These are phyloP conservation scores for Saposhnikovia divaricata DNA, from an alignment of 129 eudicot species.

Conservation along the genomic window DNA sequence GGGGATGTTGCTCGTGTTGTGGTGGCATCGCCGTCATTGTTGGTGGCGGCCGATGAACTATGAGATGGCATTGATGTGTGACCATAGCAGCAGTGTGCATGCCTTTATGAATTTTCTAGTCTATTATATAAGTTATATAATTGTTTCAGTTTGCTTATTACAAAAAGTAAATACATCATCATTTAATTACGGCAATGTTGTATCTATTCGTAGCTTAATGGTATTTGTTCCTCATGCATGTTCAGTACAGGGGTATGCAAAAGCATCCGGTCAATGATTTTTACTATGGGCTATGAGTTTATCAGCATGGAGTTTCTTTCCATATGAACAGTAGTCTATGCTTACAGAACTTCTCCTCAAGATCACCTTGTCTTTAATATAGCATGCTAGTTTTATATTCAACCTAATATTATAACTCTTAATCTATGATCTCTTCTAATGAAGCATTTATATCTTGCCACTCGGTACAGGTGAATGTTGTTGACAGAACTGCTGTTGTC, in stretches of 20 bases:
- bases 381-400: background rate
- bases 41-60: too few species aligned
- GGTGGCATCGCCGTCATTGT: too few species aligned
- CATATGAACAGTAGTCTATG: background rate
- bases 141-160: background rate
- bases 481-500: too few species aligned
- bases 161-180: background rate
- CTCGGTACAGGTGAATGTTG: too few species aligned
- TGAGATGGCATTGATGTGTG: too few species aligned
- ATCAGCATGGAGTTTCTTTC: background rate
- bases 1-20: too few species aligned
- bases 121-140: too few species aligned
- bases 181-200: background rate
- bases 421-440: background rate
- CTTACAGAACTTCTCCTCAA: background rate
- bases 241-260: background rate
- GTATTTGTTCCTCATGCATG: background rate
- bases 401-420: background rate
- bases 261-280: too few species aligned
- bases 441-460: conserved; percentile 1
- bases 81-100: too few species aligned
- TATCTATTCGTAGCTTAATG: background rate
- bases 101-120: background rate
- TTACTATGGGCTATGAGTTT: background rate
- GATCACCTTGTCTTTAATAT: background rate